Conservation (phyloP, 2,329 filamentous ascomycete species). For the Ascocoryne sarcoides region DNA sequence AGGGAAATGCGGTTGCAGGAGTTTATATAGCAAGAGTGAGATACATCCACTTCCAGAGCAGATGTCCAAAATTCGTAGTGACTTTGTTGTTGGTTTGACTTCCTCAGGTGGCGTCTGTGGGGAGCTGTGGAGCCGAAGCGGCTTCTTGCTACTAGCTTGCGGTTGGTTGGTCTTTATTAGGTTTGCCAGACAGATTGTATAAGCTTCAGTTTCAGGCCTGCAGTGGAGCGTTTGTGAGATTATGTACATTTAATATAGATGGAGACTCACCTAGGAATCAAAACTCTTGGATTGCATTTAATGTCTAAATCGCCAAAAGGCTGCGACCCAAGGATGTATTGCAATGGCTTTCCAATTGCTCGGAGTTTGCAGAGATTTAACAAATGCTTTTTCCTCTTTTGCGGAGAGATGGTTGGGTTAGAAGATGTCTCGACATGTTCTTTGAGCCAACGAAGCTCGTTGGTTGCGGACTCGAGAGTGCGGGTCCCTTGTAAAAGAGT, state of each 20-base stretch:
- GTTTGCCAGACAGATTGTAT: slow-evolving; percentile 45
- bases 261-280: slow-evolving; percentile 64
- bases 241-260: slow-evolving; percentile 2
- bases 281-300: slow-evolving; percentile 62
- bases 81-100: too few relatives aligned
- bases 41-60: slow-evolving; percentile 93
- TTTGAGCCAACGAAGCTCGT: slow-evolving; percentile 66
- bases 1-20: slow-evolving; percentile 34
- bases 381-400: slow-evolving; percentile 21
- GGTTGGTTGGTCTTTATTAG: too few relatives aligned
- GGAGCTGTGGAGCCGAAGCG: too few relatives aligned
- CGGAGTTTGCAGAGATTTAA: slow-evolving; percentile 39
- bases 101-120: too few relatives aligned
- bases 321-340: slow-evolving; percentile 83
- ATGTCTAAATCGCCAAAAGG: slow-evolving; percentile 83
- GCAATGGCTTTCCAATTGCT: slow-evolving; percentile 63
- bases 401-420: slow-evolving; percentile 2
- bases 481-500: slow-evolving; percentile 56
- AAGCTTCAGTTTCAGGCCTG: slow-evolving; percentile 63
- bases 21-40: slow-evolving; percentile 61
- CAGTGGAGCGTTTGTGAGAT: slow-evolving; percentile 4
- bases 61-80: slow-evolving; percentile 65
- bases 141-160: too few relatives aligned
- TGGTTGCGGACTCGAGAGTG: slow-evolving; percentile 51
- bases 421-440: slow-evolving; percentile 39